Evolutionary conservation across 139 green algal genomes (phyloP), one percentile per base, ranked within the genome.

Genomic region (Nannochloris sp.): DNA sequence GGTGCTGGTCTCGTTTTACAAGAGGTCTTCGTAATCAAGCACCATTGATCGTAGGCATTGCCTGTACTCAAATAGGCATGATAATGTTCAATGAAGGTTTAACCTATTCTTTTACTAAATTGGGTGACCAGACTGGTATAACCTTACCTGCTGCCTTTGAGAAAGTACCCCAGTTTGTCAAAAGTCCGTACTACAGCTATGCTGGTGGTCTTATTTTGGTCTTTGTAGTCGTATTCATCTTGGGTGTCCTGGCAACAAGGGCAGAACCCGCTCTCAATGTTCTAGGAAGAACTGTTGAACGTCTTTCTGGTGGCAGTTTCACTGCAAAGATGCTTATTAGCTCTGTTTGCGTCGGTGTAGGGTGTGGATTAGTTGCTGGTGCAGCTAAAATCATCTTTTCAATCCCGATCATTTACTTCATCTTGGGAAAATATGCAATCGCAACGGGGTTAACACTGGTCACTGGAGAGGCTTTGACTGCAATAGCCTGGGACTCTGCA

Each of bases 21-120:
- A 29, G 51, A 24, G 64, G 39, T 33, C 25, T 46, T 23, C 3
- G 5, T 31, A n/a, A 38, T 30, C 47, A 67, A 13, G 42, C 36
- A 14, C 62, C 65, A 10, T 39, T 79, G 9, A 19, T 78, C 13
- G 23, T 29, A 12, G 69, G 61, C 2, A 34, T 81, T 25, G 34
- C 64, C 23, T 47, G 74, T 48, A 57, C 44, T 19, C 75, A 82
- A 44, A 54, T 68, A 23, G 75, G 75, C 31, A 79, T 82, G 70
- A 81, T 83, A 32, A n/a, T 64, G 14, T 83, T 81, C 68, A 83
- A 83, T 64, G 65, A 74, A 25, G 77, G 75, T 15, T 56, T 80
- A 14, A 71, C 68, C 15, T 80, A 80, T 67, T 63, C 67, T 23
- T 80, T 80, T 62, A 77, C 73, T 3, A 29, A 65, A 4, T 61